A percentile compares a stretch with the other conserved stretches of the same genome.
Evolutionary conservation across 495 filamentous ascomycete genomes (phyloP).

Genomic region (Entonaema liquescens): DNA sequence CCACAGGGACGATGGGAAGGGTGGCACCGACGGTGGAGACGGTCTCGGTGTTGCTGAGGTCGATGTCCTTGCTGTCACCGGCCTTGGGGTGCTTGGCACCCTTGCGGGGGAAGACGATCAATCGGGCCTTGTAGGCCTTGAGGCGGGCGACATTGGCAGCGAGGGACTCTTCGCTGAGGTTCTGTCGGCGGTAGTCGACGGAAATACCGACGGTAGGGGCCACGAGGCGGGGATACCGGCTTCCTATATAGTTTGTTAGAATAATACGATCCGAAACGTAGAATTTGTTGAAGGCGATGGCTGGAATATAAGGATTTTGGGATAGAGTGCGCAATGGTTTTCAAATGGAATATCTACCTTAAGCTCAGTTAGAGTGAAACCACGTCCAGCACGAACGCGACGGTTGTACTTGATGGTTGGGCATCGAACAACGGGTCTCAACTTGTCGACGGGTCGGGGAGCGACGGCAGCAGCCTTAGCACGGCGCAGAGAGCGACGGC

Average conservation of each 20-base stretch:
- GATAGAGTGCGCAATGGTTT: neutral
- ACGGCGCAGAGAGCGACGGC: constrained; percentile 86
- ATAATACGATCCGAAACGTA: constrained; percentile 14
- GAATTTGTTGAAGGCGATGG: neutral
- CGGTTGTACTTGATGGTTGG: constrained; percentile 96
- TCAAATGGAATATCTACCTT: constrained; percentile 70
- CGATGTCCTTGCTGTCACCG: constrained; percentile 85
- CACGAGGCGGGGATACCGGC: constrained; percentile 94
- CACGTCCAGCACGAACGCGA: constrained; percentile 92
- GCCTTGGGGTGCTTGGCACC: constrained; percentile 84
- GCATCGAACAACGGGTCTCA: constrained; percentile 94
- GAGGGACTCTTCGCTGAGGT: constrained; percentile 93
- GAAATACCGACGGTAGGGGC: constrained; percentile 95
- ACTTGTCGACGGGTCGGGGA: constrained; percentile 95
- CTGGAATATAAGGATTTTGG: neutral
- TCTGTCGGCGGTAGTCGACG: constrained; percentile 94
- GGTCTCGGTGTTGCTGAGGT: constrained; percentile 79
- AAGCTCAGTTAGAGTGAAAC: constrained; percentile 95
- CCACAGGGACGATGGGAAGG: constrained; percentile 76
- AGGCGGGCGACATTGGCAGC: constrained; percentile 94
- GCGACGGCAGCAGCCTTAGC: constrained; percentile 93
- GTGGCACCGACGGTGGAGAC: constrained; percentile 63
- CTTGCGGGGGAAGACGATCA: constrained; percentile 98
- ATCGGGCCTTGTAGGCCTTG: constrained; percentile 90
- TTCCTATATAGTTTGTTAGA: constrained; percentile 66